Evolutionary conservation across 2,329 filamentous ascomycete genomes (phyloP).

Genomic region (Rhexocercosporidium sp.): DNA sequence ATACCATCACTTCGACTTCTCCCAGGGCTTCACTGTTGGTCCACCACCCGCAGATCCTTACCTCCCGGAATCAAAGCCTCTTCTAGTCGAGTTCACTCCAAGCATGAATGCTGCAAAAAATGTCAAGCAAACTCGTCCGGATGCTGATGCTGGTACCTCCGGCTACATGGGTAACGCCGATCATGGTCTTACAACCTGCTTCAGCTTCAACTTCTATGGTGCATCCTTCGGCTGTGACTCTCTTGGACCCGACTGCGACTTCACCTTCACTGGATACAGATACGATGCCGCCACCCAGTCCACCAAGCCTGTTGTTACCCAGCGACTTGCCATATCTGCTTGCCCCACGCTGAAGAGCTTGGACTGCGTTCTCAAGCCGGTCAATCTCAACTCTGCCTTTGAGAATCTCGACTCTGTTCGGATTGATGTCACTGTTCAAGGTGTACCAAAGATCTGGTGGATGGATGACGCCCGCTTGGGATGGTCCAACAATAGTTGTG

Average conservation of each 20-base stretch:
- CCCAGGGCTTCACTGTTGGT: constrained; percentile 43
- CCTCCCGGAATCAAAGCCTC: constrained; percentile 39
- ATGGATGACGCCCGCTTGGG: constrained; percentile 51
- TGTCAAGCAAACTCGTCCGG: constrained; percentile 28
- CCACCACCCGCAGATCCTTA: constrained; percentile 40
- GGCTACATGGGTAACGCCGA: constrained; percentile 39
- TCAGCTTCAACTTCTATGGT: constrained; percentile 44
- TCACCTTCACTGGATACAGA: constrained; percentile 46
- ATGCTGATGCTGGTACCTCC: constrained; percentile 37
- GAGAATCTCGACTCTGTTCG: constrained; percentile 46
- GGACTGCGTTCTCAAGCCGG: constrained; percentile 41
- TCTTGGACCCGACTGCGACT: constrained; percentile 42
- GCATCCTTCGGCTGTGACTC: constrained; percentile 49
- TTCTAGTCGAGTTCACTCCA: constrained; percentile 42
- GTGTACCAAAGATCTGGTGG: constrained; percentile 50
- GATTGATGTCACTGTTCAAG: constrained; percentile 48
- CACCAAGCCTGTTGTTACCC: constrained; percentile 35
- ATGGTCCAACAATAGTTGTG: constrained; percentile 51
- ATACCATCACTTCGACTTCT: constrained; percentile 45
- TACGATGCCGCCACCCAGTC: constrained; percentile 33
- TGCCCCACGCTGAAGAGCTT: constrained; percentile 36
- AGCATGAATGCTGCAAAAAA: constrained; percentile 29
- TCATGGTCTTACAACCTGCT: constrained; percentile 40
- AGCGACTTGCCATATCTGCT: constrained; percentile 37
- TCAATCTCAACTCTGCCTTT: constrained; percentile 40